Percentiles rank a stretch among this genome's conserved stretches.
phyloP scores from a whole-genome alignment of 768 basidiomycete genomes.

The Sarcomyxa edulis region DNA sequence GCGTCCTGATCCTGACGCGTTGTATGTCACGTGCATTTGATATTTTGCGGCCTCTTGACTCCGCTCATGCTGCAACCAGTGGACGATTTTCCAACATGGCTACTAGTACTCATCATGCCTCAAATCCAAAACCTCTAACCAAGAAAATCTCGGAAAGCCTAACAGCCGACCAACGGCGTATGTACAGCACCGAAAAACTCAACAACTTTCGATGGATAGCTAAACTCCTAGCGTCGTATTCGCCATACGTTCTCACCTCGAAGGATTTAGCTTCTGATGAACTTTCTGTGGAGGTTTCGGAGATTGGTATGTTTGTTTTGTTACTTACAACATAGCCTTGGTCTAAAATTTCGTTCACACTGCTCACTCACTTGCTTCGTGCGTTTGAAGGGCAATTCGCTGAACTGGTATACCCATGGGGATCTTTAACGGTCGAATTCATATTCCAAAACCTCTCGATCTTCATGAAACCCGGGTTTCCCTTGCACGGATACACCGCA shows the following conservation, averaged over 20 bases:
- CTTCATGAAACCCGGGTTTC: conserved; percentile 37
- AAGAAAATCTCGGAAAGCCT: no score
- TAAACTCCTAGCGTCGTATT: conserved; percentile 40
- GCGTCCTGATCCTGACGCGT: no score
- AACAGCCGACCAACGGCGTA: conserved; percentile 36
- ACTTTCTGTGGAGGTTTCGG: conserved; percentile 34
- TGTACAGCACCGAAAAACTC: conserved; percentile 48
- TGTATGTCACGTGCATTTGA: no score
- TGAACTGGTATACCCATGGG: conserved; percentile 45
- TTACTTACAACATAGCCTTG: no score
- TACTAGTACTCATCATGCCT: no score
- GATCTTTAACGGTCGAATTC: conserved; percentile 32
- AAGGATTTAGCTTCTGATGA: conserved; percentile 32
- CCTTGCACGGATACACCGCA: conserved; percentile 43
- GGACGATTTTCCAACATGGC: no score
- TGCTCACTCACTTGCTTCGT: no score
- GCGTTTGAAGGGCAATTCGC: conserved; percentile 44
- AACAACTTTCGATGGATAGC: conserved; percentile 54
- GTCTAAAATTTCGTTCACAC: no score
- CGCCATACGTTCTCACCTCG: conserved; percentile 34
- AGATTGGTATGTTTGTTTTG: conserved; percentile 30
- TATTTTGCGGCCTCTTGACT: no score
- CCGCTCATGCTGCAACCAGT: no score
- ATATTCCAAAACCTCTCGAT: conserved; percentile 34
- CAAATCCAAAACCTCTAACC: no score